Conservation (phyloP, 1,284 basidiomycete species). For the Tylopilus sp. region DNA sequence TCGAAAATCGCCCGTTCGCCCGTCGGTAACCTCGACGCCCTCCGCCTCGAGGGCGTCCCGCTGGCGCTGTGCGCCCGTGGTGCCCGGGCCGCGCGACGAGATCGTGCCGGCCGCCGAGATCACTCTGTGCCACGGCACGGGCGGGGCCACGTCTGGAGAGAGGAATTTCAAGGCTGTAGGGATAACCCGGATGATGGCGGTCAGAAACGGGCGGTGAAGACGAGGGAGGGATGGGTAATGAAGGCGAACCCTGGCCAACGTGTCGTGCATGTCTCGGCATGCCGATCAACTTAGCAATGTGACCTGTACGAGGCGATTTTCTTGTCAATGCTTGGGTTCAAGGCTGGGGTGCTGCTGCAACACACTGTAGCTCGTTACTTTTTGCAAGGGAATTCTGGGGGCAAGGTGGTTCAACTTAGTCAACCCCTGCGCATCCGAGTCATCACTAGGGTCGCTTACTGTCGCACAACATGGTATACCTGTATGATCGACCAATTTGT, state of each 20-base stretch:
- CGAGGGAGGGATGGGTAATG: neutral
- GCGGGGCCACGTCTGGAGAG: constrained; percentile 51
- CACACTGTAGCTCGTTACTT: constrained; percentile 69
- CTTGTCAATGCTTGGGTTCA: neutral
- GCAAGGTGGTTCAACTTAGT: too few species aligned
- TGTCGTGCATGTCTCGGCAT: constrained; percentile 81
- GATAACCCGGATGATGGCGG: neutral
- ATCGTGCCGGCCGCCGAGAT: constrained; percentile 65
- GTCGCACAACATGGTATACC: constrained; percentile 67
- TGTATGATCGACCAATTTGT: constrained; percentile 24
- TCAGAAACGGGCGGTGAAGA: too few species aligned
- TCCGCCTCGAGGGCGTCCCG: constrained; percentile 56
- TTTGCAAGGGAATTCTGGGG: constrained; percentile 50
- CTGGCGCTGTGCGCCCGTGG: constrained; percentile 56
- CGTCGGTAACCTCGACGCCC: constrained; percentile 51
- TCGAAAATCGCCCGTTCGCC: constrained; percentile 44
- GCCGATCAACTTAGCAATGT: constrained; percentile 79
- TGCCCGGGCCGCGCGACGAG: constrained; percentile 77
- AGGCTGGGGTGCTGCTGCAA: neutral
- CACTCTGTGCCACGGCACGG: constrained; percentile 75
- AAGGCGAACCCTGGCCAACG: constrained; percentile 72
- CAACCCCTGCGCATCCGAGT: neutral
- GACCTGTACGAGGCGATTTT: constrained; percentile 44
- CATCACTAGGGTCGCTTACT: constrained; percentile 21
- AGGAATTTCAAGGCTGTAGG: constrained; percentile 67